phyloP scores from a whole-genome alignment of 2,329 filamentous ascomycete genomes.

The Colletotrichum cordylinicola region DNA sequence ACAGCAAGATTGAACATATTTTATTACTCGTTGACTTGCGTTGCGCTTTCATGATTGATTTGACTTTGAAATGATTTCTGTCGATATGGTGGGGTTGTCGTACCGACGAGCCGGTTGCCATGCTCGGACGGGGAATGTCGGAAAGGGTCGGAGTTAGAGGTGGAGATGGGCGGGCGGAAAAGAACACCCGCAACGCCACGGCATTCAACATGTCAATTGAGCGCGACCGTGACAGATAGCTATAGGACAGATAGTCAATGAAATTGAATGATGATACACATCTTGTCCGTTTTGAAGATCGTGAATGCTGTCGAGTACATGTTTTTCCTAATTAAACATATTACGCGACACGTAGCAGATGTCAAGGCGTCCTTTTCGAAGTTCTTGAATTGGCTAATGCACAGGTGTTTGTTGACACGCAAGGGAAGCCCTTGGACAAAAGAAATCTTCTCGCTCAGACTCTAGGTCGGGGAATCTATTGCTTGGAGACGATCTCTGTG shows the following conservation, averaged over 20 bases:
- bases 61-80: not conserved
- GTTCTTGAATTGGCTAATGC: conserved; percentile 61
- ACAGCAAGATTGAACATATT: not conserved
- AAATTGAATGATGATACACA: not conserved
- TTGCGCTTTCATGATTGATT: not conserved
- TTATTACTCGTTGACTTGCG: not conserved
- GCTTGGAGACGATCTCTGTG: conserved; percentile 68
- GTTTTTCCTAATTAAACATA: conserved; percentile 11
- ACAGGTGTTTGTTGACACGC: conserved; percentile 66
- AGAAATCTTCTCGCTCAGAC: conserved; percentile 44
- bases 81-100: not conserved
- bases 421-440: conserved; percentile 50
- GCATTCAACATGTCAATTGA: conserved; percentile 1
- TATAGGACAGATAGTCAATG: not conserved
- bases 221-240: not conserved
- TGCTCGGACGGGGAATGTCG: conserved; percentile 14
- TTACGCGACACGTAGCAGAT: conserved; percentile 3
- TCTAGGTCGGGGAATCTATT: conserved; percentile 53
- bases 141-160: conserved; percentile 2
- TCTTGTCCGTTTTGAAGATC: not conserved
- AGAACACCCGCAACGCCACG: not conserved
- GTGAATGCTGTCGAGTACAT: not conserved
- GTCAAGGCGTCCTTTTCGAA: conserved; percentile 10
- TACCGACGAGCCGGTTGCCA: not conserved
- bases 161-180: not conserved